Evolutionary conservation across 345 rosid genomes (phyloP).

Genomic region (Lenwebbia sp.): DNA sequence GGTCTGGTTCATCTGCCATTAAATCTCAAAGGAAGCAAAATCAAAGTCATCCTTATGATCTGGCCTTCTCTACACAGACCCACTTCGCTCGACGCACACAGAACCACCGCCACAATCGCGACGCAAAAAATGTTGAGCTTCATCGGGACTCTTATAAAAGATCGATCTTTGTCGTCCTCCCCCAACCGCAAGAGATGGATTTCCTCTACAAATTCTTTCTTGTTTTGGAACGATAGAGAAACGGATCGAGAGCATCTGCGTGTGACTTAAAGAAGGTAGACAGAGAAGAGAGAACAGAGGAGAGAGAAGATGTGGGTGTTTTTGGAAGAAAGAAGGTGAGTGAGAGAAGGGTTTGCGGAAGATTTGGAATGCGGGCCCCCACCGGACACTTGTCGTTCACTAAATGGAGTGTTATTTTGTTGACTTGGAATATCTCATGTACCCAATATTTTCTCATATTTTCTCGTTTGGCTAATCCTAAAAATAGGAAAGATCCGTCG

Average conservation of each 20-base stretch:
- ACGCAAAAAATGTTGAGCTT: conserved; percentile 10
- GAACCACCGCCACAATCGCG: conserved; percentile 4
- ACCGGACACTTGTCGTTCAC: no score
- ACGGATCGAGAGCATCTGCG: not conserved
- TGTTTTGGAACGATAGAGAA: not conserved
- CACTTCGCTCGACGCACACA: conserved; percentile 14
- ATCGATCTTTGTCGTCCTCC: not conserved
- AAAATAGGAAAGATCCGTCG: no score
- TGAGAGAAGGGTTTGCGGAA: no score
- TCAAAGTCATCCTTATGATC: conserved; percentile 15
- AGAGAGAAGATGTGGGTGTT: no score
- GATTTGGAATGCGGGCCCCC: no score
- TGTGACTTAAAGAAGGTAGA: not conserved
- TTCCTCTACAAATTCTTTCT: not conserved
- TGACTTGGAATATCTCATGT: no score
- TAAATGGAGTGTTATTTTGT: no score
- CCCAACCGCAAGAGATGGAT: not conserved
- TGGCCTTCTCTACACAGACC: conserved; percentile 22
- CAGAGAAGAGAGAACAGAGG: no score
- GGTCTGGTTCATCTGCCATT: no score
- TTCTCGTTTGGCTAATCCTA: not conserved
- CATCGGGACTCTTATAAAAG: not conserved
- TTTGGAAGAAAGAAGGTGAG: no score
- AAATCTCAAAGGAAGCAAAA: no score
- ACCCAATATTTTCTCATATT: no score